A percentile compares a stretch with the other conserved stretches of the same genome.
These are phyloP conservation scores for Huntiella abstrusa DNA, from an alignment of 2,329 filamentous ascomycete genomes.

Conservation along the genomic window DNA sequence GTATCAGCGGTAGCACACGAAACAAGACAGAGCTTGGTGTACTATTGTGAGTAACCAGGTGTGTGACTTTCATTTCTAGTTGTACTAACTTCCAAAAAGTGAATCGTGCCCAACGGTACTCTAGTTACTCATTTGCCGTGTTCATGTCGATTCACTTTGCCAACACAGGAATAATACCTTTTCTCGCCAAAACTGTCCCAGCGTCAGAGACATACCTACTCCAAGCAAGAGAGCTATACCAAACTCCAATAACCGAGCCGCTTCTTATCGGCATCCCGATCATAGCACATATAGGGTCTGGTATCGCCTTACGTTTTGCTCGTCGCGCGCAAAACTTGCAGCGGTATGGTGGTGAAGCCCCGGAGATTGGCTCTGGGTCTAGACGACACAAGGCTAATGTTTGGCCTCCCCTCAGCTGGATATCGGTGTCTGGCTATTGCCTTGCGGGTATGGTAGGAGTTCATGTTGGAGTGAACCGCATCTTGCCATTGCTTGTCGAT, in stretches of 20 bases:
- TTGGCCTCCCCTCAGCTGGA: constrained; percentile 57
- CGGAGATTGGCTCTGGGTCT: constrained; percentile 5
- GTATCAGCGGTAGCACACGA: constrained; percentile 22
- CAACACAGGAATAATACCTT: constrained; percentile 66
- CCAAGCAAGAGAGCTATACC: constrained; percentile 81
- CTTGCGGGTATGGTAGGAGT: constrained; percentile 45
- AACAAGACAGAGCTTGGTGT: constrained; percentile 26
- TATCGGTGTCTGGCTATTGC: constrained; percentile 53
- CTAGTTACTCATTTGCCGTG: constrained; percentile 63
- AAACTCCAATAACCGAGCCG: constrained; percentile 63
- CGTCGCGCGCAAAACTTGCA: constrained; percentile 51
- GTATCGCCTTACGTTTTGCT: constrained; percentile 57
- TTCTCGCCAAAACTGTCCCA: constrained; percentile 51
- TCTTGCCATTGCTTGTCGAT: constrained; percentile 55
- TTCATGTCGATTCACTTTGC: constrained; percentile 61
- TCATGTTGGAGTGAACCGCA: constrained; percentile 59
- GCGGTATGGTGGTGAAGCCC: constrained; percentile 55
- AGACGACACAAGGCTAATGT: constrained; percentile 13
- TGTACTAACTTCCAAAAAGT: constrained; percentile 26
- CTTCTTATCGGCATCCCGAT: constrained; percentile 61
- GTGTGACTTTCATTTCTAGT: no score
- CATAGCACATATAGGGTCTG: constrained; percentile 55
- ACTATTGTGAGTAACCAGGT: constrained; percentile 41
- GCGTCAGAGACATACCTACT: constrained; percentile 72
- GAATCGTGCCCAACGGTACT: constrained; percentile 66